These are phyloP conservation scores for Pedinophyceae sp. DNA, from an alignment of 139 green algal species.

Conservation along the genomic window DNA sequence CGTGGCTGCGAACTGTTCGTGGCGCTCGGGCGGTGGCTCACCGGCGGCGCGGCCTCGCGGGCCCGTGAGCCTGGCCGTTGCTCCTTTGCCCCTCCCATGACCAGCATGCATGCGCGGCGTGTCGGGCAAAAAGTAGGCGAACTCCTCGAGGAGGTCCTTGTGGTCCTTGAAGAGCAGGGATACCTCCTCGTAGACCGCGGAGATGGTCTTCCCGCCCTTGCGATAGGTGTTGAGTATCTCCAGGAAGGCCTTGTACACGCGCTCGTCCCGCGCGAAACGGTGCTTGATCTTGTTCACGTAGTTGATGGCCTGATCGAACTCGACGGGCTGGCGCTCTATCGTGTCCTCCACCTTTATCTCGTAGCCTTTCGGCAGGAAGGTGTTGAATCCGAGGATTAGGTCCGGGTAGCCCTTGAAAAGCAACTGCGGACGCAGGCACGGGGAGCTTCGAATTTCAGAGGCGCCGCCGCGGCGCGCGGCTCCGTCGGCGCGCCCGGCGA, in stretches of 20 bases:
- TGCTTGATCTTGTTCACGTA: conserved; percentile 99
- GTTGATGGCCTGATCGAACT: conserved; percentile 98
- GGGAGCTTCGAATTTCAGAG: no score
- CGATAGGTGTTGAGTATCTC: conserved; percentile 99
- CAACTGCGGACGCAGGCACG: no score
- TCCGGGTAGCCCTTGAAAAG: conserved; percentile 86
- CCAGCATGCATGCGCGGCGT: no score
- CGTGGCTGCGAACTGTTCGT: no score
- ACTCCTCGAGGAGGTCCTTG: conserved; percentile 87
- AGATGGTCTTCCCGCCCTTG: conserved; percentile 94
- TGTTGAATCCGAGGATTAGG: conserved; percentile 98
- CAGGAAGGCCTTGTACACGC: conserved; percentile 98
- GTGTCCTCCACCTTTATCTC: conserved; percentile 16
- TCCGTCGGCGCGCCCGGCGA: no score
- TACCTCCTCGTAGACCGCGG: conserved; percentile 87
- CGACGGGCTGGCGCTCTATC: conserved; percentile 39
- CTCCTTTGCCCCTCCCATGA: no score
- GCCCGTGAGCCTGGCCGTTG: no score
- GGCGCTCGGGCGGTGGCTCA: no score
- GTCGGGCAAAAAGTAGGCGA: conserved; percentile 97
- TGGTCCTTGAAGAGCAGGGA: conserved; percentile 82
- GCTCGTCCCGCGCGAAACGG: conserved; percentile 78
- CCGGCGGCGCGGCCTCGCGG: no score
- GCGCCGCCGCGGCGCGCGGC: no score
- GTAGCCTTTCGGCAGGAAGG: conserved; percentile 86